These are phyloP conservation scores for Leucoagaricus sp. DNA, from an alignment of 1,284 basidiomycete genomes.

Conservation along the genomic window DNA sequence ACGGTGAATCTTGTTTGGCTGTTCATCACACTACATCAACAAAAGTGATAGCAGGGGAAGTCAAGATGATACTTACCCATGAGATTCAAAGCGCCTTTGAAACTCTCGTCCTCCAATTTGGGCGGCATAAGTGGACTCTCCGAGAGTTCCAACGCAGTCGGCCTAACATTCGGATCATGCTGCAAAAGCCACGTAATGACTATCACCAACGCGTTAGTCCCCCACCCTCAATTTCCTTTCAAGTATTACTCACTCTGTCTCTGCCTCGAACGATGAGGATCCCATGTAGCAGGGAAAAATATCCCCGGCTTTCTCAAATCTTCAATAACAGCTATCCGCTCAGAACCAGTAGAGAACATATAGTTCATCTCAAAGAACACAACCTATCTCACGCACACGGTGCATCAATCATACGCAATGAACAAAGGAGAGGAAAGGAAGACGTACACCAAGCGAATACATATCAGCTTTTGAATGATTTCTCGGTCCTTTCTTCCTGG, in stretches of 20 bases:
- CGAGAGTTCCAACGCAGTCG: constrained; percentile 83
- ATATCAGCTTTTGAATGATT: constrained; percentile 90
- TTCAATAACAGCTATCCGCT: constrained; percentile 84
- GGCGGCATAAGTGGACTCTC: constrained; percentile 79
- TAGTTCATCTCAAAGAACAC: constrained; percentile 99
- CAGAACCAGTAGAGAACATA: constrained; percentile 82
- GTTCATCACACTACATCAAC: neutral
- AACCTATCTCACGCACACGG: constrained; percentile 49
- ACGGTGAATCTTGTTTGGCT: constrained; percentile 76
- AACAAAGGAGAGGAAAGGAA: constrained; percentile 6
- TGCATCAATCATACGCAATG: neutral
- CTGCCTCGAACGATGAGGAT: constrained; percentile 60
- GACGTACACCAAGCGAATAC: constrained; percentile 85
- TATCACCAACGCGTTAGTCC: constrained; percentile 25
- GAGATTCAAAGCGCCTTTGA: constrained; percentile 76
- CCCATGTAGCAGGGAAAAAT: constrained; percentile 80
- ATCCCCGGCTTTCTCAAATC: constrained; percentile 74
- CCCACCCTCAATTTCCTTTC: neutral
- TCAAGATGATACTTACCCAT: constrained; percentile 55
- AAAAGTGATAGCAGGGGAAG: neutral
- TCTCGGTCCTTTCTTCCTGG: constrained; percentile 59
- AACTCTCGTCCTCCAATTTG: constrained; percentile 81
- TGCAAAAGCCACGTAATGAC: constrained; percentile 84
- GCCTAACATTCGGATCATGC: constrained; percentile 83
- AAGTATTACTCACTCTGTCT: constrained; percentile 57